A percentile compares a stretch with the other conserved stretches of the same genome.
phyloP scores from a whole-genome alignment of 441 rosid genomes.

The Populus hybrid region DNA sequence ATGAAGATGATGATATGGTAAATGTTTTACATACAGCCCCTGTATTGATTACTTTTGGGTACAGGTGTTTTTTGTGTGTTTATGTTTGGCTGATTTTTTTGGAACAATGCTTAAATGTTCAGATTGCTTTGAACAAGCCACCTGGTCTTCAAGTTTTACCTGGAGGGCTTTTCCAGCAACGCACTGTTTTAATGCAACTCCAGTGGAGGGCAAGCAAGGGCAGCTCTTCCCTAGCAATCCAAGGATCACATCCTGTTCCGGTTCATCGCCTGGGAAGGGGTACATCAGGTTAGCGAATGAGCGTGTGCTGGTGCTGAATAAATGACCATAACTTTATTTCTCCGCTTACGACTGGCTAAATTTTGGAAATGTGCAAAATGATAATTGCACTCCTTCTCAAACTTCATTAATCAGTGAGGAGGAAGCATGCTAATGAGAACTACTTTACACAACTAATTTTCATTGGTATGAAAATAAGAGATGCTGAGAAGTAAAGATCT shows the following conservation, averaged over 20 bases:
- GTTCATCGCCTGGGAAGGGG: conserved; percentile 59
- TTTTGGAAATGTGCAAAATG: background rate
- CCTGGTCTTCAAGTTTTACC: conserved; percentile 68
- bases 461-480: too few species aligned
- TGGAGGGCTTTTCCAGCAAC: background rate
- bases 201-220: conserved; percentile 54
- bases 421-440: background rate
- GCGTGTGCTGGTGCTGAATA: background rate
- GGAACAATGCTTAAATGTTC: conserved; percentile 1
- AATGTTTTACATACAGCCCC: background rate
- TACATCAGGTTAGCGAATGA: conserved; percentile 50
- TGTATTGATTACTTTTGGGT: background rate
- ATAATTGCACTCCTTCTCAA: background rate
- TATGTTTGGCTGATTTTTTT: background rate
- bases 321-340: background rate
- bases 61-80: background rate
- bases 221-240: conserved; percentile 26
- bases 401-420: conserved; percentile 3
- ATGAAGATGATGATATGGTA: conserved; percentile 54
- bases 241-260: conserved; percentile 45
- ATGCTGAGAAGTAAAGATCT: too few species aligned
- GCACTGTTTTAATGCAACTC: conserved; percentile 54
- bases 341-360: conserved; percentile 28
- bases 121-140: conserved; percentile 92
- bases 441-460: background rate